Evolutionary conservation across 2,329 filamentous ascomycete species (phyloP).

Genomic region (Xylariomycetidae sp.): DNA sequence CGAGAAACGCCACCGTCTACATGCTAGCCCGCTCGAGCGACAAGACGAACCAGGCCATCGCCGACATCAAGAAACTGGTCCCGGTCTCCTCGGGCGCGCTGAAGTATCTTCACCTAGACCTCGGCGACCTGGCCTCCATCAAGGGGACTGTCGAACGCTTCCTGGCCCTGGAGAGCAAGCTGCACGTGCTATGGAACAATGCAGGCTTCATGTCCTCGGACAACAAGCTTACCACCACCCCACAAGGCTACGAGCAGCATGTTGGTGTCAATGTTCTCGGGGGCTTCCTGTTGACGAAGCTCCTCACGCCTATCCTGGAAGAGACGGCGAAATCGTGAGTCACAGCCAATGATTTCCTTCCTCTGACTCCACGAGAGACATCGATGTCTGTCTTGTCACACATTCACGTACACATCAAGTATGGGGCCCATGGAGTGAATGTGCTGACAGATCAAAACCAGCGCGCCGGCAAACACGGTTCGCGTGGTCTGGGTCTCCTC

Average conservation of each 20-base stretch:
- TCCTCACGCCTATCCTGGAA: too few relatives aligned
- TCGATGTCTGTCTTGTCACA: too few relatives aligned
- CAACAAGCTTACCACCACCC: conserved; percentile 1
- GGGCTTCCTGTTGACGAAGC: too few relatives aligned
- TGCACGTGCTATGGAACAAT: conserved; percentile 15
- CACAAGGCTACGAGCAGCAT: conserved; percentile 4
- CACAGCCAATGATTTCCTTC: too few relatives aligned
- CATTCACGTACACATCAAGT: too few relatives aligned
- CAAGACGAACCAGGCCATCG: conserved; percentile 6
- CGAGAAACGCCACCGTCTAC: conserved; percentile 9
- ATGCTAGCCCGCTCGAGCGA: conserved; percentile 7
- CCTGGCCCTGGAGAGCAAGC: conserved; percentile 6
- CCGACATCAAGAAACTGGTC: conserved; percentile 3
- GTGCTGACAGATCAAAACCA: too few relatives aligned
- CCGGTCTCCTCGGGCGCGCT: conserved; percentile 4
- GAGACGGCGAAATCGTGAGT: too few relatives aligned
- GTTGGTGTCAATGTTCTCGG: conserved; percentile 6
- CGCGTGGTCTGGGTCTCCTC: conserved; percentile 21
- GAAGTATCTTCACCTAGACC: conserved; percentile 7
- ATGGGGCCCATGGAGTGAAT: too few relatives aligned
- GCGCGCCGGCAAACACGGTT: conserved; percentile 6
- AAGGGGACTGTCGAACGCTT: conserved; percentile 8
- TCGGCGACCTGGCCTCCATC: conserved; percentile 7
- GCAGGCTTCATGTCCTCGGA: conserved; percentile 7
- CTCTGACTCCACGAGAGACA: too few relatives aligned